These are phyloP conservation scores for Emergomyces orientalis DNA, from an alignment of 2,329 filamentous ascomycete genomes.

Conservation along the genomic window DNA sequence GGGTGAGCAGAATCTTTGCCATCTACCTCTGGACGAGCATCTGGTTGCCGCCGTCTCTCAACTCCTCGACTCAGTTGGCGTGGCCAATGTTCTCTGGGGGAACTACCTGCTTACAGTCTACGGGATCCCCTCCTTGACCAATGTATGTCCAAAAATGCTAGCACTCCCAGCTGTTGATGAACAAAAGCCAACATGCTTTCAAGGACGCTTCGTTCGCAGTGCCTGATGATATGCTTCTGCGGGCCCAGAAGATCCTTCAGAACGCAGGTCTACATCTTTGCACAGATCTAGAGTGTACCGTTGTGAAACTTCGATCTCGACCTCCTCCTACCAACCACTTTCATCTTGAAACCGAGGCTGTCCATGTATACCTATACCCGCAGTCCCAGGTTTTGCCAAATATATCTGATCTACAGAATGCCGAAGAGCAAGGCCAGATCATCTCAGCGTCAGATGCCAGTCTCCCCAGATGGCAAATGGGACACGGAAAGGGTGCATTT, in stretches of 20 bases:
- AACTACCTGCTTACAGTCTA: conserved; percentile 25
- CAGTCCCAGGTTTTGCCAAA: conserved; percentile 13
- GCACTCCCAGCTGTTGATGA: background rate
- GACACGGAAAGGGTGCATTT: conserved; percentile 13
- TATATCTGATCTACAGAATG: conserved; percentile 6
- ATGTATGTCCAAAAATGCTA: conserved; percentile 6
- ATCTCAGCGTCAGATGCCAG: conserved; percentile 13
- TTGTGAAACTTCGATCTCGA: conserved; percentile 6
- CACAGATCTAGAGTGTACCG: conserved; percentile 6
- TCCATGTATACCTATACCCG: conserved; percentile 10
- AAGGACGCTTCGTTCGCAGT: conserved; percentile 13
- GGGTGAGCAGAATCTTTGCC: conserved; percentile 3
- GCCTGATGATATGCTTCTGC: conserved; percentile 8
- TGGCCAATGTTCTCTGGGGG: conserved; percentile 24
- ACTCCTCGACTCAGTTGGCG: conserved; percentile 15
- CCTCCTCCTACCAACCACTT: conserved; percentile 12
- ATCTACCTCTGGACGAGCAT: background rate
- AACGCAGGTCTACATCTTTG: conserved; percentile 8
- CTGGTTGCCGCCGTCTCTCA: conserved; percentile 18
- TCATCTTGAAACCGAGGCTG: conserved; percentile 9
- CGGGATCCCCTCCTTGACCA: conserved; percentile 18
- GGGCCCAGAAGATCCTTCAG: conserved; percentile 1
- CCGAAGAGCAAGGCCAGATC: conserved; percentile 1
- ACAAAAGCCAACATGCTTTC: background rate
- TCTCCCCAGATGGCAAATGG: conserved; percentile 8